Base-by-base conservation (phyloP, 2,329 filamentous ascomycete species). In the Nemania abortiva region DNA sequence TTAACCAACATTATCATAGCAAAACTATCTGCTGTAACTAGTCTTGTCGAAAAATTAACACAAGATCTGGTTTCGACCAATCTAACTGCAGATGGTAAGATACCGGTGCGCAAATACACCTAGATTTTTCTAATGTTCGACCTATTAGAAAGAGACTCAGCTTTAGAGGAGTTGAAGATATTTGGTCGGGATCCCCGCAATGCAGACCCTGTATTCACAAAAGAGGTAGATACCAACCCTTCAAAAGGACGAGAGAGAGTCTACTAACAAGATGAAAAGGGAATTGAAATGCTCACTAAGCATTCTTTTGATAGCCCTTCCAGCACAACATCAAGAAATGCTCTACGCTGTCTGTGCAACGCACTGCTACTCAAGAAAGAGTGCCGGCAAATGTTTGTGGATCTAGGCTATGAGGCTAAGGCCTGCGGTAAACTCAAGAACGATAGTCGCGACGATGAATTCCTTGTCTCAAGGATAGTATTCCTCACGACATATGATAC, bases 121-220 rank as follows among this genome's bases (percentile, higher is more conserved):
- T 27, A 39, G 20, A 22, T 22, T 62, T 71, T 59, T 61, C 56
- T 74, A 37, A 72, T 47, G 15, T 54, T 72, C 15, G 68, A 42
- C 45, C 31, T 42, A 20, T 52, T 22, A 71, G 92, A 92, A 76
- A 87, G 89, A 70, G 87, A 89, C 74, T 81, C 85, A 10, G 83
- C 84, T 13, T 80, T 92, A 3, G 89, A 91, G 73, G 83, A 94
- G 74, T 84, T 98, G 57, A 97, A 97, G 80, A 84, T 95, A 37
- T 88, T 92, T 75, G 92, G 94, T 6, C 90, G 94, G 69, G 90
- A 91, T 74, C 88, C 91, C 7, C 84, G 83, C 34, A 86, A 93
- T 80, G 90, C 94, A 31, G 91, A 91, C 66, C 91, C 93, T 0
- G 95, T 98, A 66, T 98, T 96, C 81, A 91, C 92, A n/a, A 87